Conservation (phyloP, 306 rosid species). For the Prosopis cineraria region DNA sequence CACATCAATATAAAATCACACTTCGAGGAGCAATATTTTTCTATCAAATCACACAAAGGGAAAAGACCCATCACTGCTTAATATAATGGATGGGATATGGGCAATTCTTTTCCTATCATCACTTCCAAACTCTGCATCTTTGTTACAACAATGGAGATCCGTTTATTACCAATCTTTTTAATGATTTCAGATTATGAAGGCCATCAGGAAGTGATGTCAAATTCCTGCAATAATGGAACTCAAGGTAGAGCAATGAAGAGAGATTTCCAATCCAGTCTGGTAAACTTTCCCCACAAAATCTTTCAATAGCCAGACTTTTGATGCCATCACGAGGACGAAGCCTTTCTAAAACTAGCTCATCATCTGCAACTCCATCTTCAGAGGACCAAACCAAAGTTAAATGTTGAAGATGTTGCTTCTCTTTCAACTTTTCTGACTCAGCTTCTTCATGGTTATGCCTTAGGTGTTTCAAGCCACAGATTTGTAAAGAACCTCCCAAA, state of each 20-base stretch:
- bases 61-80: background rate
- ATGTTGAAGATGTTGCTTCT: background rate
- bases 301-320: background rate
- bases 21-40: background rate
- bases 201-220: background rate
- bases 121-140: too few relatives aligned
- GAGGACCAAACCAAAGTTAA: background rate
- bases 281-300: background rate
- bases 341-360: background rate
- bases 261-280: slow-evolving; percentile 2
- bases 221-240: background rate
- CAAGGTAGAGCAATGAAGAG: background rate
- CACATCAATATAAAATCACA: background rate
- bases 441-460: background rate
- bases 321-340: background rate
- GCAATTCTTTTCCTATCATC: background rate
- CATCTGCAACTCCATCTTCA: background rate
- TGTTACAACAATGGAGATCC: background rate
- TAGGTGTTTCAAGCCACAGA: background rate
- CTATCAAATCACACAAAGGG: background rate
- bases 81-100: background rate
- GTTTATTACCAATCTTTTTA: background rate
- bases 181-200: background rate
- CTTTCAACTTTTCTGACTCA: background rate
- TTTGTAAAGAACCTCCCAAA: background rate